These are phyloP conservation scores for Oryza nivara DNA, from an alignment of 176 grass and related monocot genomes.

Conservation along the genomic window DNA sequence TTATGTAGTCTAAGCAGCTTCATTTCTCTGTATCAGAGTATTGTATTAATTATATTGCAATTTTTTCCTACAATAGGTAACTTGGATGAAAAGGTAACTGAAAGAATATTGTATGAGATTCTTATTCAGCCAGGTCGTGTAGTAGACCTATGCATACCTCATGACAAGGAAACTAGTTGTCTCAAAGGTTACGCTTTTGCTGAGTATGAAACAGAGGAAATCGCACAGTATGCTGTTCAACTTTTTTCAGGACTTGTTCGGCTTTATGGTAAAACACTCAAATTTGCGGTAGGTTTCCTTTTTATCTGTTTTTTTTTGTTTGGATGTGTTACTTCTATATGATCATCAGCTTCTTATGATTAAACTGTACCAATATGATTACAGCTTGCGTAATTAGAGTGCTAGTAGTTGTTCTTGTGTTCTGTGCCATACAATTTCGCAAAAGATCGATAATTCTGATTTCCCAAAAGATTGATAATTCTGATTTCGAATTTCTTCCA, in stretches of 20 bases:
- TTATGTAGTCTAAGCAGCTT: neutral
- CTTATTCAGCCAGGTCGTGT: conserved; percentile 79
- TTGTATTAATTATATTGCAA: conserved; percentile 21
- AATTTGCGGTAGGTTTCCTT: conserved; percentile 73
- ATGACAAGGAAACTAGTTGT: conserved; percentile 75
- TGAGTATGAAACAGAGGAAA: conserved; percentile 81
- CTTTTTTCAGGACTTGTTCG: conserved; percentile 79
- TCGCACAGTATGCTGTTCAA: conserved; percentile 58
- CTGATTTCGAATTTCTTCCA: neutral
- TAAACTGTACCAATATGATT: neutral
- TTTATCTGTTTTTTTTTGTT: conserved; percentile 9
- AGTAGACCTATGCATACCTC: conserved; percentile 77
- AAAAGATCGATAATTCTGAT: neutral
- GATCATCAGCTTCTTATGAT: neutral
- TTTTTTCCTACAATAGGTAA: conserved; percentile 65
- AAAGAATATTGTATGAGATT: conserved; percentile 88
- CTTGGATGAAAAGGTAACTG: conserved; percentile 88
- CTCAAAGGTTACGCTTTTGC: conserved; percentile 89
- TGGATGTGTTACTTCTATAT: neutral
- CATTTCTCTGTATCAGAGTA: conserved; percentile 1
- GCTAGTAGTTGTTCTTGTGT: neutral
- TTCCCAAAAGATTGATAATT: neutral
- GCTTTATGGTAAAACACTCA: conserved; percentile 65
- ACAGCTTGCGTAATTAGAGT: neutral
- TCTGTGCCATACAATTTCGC: neutral